Base-by-base conservation (phyloP, 768 basidiomycete genomes). In the Leucosporidium scottii region DNA sequence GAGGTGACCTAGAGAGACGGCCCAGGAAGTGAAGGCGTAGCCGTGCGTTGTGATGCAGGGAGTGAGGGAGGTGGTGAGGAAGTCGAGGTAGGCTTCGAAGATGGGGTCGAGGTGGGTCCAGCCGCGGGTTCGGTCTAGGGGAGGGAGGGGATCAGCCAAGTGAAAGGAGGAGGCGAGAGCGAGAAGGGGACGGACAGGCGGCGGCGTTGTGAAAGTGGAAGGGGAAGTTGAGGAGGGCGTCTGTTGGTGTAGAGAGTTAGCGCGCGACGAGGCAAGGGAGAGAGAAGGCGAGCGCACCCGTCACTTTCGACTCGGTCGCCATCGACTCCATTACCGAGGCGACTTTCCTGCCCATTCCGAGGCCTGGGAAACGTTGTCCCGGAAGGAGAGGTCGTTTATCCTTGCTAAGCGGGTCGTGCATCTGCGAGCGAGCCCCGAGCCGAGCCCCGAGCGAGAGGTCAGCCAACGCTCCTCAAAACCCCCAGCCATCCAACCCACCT, bases 121-220 rank as follows among this genome's bases (percentile, higher is more conserved):
- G 25, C 61, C 61, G 25, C 36, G 59, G 2, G 20, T 27, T 13
- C 27, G n/a, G 44, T 59, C 59, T 48, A 27, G n/a, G 47, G 2
- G 39, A 4, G 58, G 25, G 28, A n/a, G 28, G 10, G 34, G 34
- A 6, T 59, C 34, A 58, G 57, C 21, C 21, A 2, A 31, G 56
- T 23, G 34, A 28, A 15, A 36, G 31, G 2, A 17, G 55, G 30
- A 57, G 44, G n/a, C 13, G 18, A 48, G 44, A 20, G 25, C 27
- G 36, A 12, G n/a, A 23, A 23, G 51, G n/a, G 5, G n/a, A 55
- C 49, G 28, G 8, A 61, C 50, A 61, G 48, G 31, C 31, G 9
- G 31, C 28, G 60, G 60, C 60, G 47, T 61, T 61, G 50, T 61
- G 60, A 8, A 44, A 62, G 50, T 55, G 50, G 50, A 62, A 55